Base-by-base conservation (phyloP, 2,329 filamentous ascomycete genomes). In the Colletotrichum sojae region DNA sequence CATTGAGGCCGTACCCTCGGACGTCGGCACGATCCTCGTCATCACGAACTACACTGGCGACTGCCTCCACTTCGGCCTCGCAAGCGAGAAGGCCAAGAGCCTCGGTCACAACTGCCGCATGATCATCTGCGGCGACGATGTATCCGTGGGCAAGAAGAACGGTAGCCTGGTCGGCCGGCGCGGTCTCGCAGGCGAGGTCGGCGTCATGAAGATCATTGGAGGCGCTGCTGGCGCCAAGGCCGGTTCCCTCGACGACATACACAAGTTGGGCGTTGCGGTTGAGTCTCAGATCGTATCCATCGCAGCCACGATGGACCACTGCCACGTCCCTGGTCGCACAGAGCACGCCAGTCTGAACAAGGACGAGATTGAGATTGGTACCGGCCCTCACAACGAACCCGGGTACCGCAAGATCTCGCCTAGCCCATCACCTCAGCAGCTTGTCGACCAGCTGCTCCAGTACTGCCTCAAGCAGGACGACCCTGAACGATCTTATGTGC, bases 31-130 rank as follows among this genome's bases (percentile, higher is more conserved):
- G 2, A 85, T 91, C 55, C 80, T 91, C 2, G 85, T 91, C 57
- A 85, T 90, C 69, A 90, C 88, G 53, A 91, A 91, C 77, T 90
- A 91, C 76, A 90, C 89, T 0, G 89, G 89, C 54, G 89, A 90
- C 76, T 89, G 88, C 66, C 79, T 90, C 69, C 89, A 90, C 75
- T 89, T 90, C 72, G 88, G 88, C 1, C 78, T 90, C 13, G 88
- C 88, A 2, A 85, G 85, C 58, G 88, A 89, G 72, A 89, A 85
- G 77, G 88, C 85, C 45, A 84, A 84, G 55, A 86, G 87, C 5
- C 81, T 80, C 22, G 88, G 88, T 18, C 84, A 86, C 71, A 83
- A 81, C 59, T 87, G 86, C 71, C 80, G 83, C 64, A 87, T 90
- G 76, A 84, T 90, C 67, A 86, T 90, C 70, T 90, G 89, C 68